Percentiles rank a stretch among this genome's conserved stretches.
Evolutionary conservation across 1,139 yeast genomes (phyloP).

Genomic region (Ashbya aceris): DNA sequence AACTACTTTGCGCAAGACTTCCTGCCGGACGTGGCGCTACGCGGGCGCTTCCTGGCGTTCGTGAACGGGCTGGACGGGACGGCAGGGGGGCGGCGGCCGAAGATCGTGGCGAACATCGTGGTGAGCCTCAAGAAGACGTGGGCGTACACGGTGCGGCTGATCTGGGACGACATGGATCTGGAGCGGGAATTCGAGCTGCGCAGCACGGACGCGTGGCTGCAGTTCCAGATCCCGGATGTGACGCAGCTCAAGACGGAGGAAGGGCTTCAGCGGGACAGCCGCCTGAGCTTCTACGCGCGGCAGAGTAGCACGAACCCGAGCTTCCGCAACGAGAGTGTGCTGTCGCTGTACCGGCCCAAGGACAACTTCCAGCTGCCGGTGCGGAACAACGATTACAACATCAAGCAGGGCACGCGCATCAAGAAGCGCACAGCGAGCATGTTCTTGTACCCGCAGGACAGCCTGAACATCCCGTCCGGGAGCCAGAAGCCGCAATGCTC

Average conservation of each 20-base stretch:
- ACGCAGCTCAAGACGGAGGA: constrained; percentile 11
- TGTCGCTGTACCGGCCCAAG: constrained; percentile 21
- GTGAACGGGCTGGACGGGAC: constrained; percentile 3
- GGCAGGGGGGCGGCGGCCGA: constrained; percentile 24
- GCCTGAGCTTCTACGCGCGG: constrained; percentile 24
- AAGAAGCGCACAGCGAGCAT: constrained; percentile 24
- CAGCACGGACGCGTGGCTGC: constrained; percentile 19
- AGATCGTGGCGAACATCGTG: constrained; percentile 35
- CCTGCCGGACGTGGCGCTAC: constrained; percentile 37
- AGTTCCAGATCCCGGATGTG: constrained; percentile 19
- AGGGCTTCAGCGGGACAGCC: constrained; percentile 17
- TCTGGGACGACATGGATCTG: constrained; percentile 23
- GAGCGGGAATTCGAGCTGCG: constrained; percentile 14
- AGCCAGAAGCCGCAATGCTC: background rate
- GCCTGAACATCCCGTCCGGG: constrained; percentile 12
- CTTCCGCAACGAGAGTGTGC: constrained; percentile 25
- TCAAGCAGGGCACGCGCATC: constrained; percentile 5
- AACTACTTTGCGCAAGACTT: constrained; percentile 71
- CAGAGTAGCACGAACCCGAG: constrained; percentile 28
- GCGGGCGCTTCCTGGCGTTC: constrained; percentile 40
- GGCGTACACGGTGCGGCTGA: constrained; percentile 18
- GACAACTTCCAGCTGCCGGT: constrained; percentile 18
- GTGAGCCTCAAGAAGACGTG: constrained; percentile 37
- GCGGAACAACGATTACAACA: constrained; percentile 3
- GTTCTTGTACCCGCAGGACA: constrained; percentile 27